Conservation (phyloP, 2,329 filamentous ascomycete species). For the Ophiocordyceps camponoti-saundersi region DNA sequence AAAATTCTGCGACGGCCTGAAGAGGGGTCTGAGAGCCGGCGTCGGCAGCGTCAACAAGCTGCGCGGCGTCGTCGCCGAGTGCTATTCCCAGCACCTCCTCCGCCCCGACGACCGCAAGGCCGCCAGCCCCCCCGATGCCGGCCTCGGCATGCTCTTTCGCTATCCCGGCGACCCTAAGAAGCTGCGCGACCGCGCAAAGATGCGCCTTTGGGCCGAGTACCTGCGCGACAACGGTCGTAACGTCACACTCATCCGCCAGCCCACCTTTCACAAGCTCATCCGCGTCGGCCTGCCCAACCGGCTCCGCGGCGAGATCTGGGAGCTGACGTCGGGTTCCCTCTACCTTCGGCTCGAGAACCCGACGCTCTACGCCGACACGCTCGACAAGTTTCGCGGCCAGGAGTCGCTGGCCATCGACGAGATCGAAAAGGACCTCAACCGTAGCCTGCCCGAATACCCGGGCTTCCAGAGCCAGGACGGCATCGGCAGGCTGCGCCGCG, state of each 20-base stretch:
- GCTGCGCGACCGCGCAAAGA: conserved; percentile 86
- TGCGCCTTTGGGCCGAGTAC: conserved; percentile 95
- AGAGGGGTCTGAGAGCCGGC: conserved; percentile 70
- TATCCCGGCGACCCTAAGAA: conserved; percentile 94
- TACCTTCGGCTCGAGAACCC: conserved; percentile 79
- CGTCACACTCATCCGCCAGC: conserved; percentile 79
- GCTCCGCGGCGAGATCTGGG: conserved; percentile 88
- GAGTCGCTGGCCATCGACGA: conserved; percentile 94
- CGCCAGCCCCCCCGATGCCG: conserved; percentile 58
- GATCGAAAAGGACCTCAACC: conserved; percentile 95
- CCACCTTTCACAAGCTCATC: conserved; percentile 95
- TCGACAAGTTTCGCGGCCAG: conserved; percentile 66
- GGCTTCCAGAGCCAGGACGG: conserved; percentile 95
- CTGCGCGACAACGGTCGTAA: conserved; percentile 90
- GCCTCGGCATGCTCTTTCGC: conserved; percentile 77
- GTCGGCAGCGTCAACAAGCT: conserved; percentile 80
- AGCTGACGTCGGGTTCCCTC: conserved; percentile 79
- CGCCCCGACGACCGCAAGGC: conserved; percentile 45
- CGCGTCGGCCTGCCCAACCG: conserved; percentile 88
- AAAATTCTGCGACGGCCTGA: conserved; percentile 88
- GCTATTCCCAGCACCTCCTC: conserved; percentile 78
- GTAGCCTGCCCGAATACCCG: conserved; percentile 90
- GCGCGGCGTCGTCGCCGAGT: conserved; percentile 62
- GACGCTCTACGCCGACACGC: conserved; percentile 65
- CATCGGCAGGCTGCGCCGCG: conserved; percentile 73